Conservation (phyloP, 2,329 filamentous ascomycete species). For the Chrysoporthe austroafricana region DNA sequence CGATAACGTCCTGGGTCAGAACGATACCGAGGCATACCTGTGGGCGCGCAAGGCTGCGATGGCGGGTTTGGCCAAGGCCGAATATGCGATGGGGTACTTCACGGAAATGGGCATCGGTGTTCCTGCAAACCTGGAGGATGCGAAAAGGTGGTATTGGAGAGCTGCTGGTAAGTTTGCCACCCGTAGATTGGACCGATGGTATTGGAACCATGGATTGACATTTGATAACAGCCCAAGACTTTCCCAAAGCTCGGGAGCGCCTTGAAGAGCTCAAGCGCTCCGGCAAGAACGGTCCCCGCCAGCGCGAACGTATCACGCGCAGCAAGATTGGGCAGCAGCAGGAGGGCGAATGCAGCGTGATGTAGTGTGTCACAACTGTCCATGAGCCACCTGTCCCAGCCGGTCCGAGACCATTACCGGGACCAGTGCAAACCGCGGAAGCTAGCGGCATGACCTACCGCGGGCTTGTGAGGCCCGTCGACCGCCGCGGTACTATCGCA, state of each 20-base stretch:
- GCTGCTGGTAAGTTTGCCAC: constrained; percentile 80
- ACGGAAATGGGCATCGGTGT: constrained; percentile 94
- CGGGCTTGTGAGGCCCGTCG: constrained; percentile 10
- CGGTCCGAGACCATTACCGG: constrained; percentile 7
- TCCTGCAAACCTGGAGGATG: constrained; percentile 85
- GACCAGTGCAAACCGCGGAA: constrained; percentile 5
- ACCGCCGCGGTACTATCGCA: background rate
- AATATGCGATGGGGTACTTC: constrained; percentile 98
- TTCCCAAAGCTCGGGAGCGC: constrained; percentile 88
- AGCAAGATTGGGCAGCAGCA: constrained; percentile 82
- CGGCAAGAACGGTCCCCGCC: constrained; percentile 72
- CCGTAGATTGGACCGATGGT: background rate
- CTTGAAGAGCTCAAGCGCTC: constrained; percentile 88
- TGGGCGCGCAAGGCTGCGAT: constrained; percentile 95
- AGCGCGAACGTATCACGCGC: constrained; percentile 77
- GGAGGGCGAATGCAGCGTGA: constrained; percentile 84
- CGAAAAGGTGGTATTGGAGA: constrained; percentile 97
- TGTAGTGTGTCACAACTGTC: constrained; percentile 54
- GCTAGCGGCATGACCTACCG: constrained; percentile 14
- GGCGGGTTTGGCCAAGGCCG: constrained; percentile 86
- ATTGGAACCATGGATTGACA: constrained; percentile 23
- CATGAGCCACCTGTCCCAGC: constrained; percentile 10
- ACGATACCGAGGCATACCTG: constrained; percentile 93
- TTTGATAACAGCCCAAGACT: constrained; percentile 76
- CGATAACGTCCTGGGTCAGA: constrained; percentile 85